Percentiles rank a stretch among this genome's conserved stretches.
These are phyloP conservation scores for Serendipita vermifera DNA, from an alignment of 768 basidiomycete species.

Conservation along the genomic window DNA sequence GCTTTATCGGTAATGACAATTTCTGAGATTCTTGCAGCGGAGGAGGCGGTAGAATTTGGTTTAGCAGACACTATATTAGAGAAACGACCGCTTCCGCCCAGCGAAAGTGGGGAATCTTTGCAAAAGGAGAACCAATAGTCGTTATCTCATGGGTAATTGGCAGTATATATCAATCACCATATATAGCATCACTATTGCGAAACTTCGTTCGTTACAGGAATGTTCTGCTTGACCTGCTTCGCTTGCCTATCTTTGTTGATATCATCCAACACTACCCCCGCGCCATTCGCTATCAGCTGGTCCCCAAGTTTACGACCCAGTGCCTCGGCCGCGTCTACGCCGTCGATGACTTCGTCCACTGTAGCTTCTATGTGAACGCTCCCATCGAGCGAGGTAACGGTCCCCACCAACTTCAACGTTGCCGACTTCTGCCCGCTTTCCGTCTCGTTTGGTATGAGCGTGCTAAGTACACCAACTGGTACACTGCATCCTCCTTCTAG, in stretches of 20 bases:
- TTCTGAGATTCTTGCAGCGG: conserved; percentile 36
- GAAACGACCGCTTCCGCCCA: conserved; percentile 16
- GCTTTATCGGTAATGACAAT: background rate
- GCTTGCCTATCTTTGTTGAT: conserved; percentile 52
- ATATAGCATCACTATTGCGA: too few relatives aligned
- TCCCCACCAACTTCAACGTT: conserved; percentile 54
- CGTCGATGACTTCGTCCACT: conserved; percentile 38
- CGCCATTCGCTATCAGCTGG: conserved; percentile 55
- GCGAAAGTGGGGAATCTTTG: background rate
- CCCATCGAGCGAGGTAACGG: conserved; percentile 77
- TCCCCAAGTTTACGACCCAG: conserved; percentile 56
- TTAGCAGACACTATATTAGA: conserved; percentile 88
- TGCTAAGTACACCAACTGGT: conserved; percentile 71
- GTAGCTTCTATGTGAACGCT: conserved; percentile 54
- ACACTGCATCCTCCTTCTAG: conserved; percentile 97
- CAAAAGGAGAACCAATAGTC: too few relatives aligned
- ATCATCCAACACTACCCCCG: conserved; percentile 65
- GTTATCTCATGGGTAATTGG: too few relatives aligned
- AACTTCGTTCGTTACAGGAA: background rate
- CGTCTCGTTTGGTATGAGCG: conserved; percentile 21
- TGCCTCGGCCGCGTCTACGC: conserved; percentile 47
- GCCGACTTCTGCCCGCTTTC: conserved; percentile 6
- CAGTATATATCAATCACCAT: too few relatives aligned
- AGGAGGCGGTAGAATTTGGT: conserved; percentile 81
- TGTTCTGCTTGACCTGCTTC: background rate